Evolutionary conservation across 139 green algal species (phyloP), one percentile per base, ranked within the genome.

Genomic region (Chlamydomonas eustigma): DNA sequence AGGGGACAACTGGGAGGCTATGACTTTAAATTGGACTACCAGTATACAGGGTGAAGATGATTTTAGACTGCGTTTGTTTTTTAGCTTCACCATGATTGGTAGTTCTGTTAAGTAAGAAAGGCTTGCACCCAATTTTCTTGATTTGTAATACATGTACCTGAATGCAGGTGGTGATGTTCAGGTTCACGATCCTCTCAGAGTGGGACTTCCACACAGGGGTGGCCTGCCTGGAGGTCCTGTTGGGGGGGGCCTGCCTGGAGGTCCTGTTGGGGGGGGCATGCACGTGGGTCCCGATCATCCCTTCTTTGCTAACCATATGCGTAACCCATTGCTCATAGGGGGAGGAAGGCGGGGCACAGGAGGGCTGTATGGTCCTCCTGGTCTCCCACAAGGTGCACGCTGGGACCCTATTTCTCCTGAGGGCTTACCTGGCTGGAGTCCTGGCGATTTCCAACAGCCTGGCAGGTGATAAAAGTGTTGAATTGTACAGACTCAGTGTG

Each of bases 351-450:
- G 12, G 44, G 44, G 44, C 44, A 28, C 22, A 58, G 12, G 12
- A 33, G 52, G 52, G 18, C 4, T 22, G 52, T 28, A 4, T 25
- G 52, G 52, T 6, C 22, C 22, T 28, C 52, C 52, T 25, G 8
- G 12, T 28, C 52, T 35, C 6, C 52, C 52, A 28, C n/a, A 28
- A 4, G 52, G 52, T 12, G 51, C 71, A 58, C 51, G 76, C 22
- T 81, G 76, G 76, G 76, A 81, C 38, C 76, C 76, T n/a, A 81
- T 81, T 5, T 28, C 5, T 2, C 82, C 82, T 22, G 82, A 87
- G 36, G 82, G 82, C 0, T 71, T 87, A 5, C 44, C 82, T 67
- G 82, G 82, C 30, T 87, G 76, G 76, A 50, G 32, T 3, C 82
- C 82, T 6, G 82, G 84, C 0, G 82, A 87, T 50, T 87, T 81